These are phyloP conservation scores for Gryganskiella cystojenkinii DNA, from an alignment of 192 early-diverging fungal genomes.

Conservation along the genomic window DNA sequence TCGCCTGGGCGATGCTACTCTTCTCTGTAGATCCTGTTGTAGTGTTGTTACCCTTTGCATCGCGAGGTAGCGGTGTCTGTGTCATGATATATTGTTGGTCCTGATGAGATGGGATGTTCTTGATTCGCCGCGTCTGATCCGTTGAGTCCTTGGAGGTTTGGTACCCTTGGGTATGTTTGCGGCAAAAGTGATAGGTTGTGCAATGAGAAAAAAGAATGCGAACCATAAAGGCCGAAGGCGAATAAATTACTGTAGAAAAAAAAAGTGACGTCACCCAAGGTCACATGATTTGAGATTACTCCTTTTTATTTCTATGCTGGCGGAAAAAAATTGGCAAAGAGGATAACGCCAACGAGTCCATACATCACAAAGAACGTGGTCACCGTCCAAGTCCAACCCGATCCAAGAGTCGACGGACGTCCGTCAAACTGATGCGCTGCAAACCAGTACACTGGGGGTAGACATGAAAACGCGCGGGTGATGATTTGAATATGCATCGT, in stretches of 20 bases:
- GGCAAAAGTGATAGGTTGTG: too few species aligned
- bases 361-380: conserved; percentile 78
- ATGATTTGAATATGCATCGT: conserved; percentile 95
- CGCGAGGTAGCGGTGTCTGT: conserved; percentile 41
- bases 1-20: too few species aligned
- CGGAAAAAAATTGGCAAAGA: conserved; percentile 92
- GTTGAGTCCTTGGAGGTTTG: too few species aligned
- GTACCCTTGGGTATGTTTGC: too few species aligned
- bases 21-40: neutral
- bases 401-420: neutral
- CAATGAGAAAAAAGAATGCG: too few species aligned
- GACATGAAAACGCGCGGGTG: conserved; percentile 83
- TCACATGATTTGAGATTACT: neutral
- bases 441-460: conserved; percentile 87
- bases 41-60: conserved; percentile 35
- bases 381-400: conserved; percentile 12
- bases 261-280: neutral
- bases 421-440: conserved; percentile 64
- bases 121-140: too few species aligned
- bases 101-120: too few species aligned
- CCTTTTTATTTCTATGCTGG: conserved; percentile 67
- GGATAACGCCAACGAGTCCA: conserved; percentile 76
- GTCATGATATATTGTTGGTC: conserved; percentile 8
- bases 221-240: too few species aligned
- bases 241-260: neutral